These are phyloP conservation scores for Kazachstania kunashirensis DNA, from an alignment of 805 yeast genomes.

Conservation along the genomic window DNA sequence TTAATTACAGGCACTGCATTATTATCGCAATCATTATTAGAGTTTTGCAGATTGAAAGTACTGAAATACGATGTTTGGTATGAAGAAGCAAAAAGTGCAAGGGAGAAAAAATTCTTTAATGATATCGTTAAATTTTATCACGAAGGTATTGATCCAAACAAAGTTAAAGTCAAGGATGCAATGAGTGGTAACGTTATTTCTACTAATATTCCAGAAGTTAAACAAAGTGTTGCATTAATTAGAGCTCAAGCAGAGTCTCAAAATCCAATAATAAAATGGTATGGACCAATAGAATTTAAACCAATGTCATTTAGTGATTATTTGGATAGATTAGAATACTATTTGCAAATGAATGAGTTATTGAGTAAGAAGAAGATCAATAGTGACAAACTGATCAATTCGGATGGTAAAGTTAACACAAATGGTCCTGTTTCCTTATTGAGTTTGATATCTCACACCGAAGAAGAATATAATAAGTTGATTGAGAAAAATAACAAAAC, in stretches of 20 bases:
- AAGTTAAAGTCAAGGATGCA: constrained; percentile 27
- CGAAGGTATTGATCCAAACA: constrained; percentile 30
- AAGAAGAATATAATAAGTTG: constrained; percentile 11
- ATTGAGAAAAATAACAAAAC: constrained; percentile 12
- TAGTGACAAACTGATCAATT: too few relatives aligned
- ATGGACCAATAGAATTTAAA: constrained; percentile 49
- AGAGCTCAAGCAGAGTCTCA: constrained; percentile 41
- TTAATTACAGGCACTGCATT: constrained; percentile 37
- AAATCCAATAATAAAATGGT: constrained; percentile 46
- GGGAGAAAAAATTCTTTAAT: constrained; percentile 33
- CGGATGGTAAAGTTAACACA: background rate
- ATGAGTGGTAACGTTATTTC: constrained; percentile 22
- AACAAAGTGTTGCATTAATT: constrained; percentile 30
- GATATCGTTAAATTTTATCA: constrained; percentile 28
- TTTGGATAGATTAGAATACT: constrained; percentile 26
- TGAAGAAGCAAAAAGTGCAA: constrained; percentile 51
- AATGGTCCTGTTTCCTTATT: constrained; percentile 2
- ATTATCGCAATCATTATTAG: constrained; percentile 48
- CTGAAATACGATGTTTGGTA: constrained; percentile 58
- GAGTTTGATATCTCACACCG: constrained; percentile 11
- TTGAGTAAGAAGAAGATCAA: constrained; percentile 16
- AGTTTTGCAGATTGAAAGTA: constrained; percentile 38
- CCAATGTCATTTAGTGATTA: constrained; percentile 41
- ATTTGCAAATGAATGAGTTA: constrained; percentile 23
- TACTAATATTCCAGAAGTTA: constrained; percentile 26